Evolutionary conservation across 2,329 filamentous ascomycete genomes (phyloP), one percentile per base, ranked within the genome.

Genomic region (Ophiostoma pallidulum): DNA sequence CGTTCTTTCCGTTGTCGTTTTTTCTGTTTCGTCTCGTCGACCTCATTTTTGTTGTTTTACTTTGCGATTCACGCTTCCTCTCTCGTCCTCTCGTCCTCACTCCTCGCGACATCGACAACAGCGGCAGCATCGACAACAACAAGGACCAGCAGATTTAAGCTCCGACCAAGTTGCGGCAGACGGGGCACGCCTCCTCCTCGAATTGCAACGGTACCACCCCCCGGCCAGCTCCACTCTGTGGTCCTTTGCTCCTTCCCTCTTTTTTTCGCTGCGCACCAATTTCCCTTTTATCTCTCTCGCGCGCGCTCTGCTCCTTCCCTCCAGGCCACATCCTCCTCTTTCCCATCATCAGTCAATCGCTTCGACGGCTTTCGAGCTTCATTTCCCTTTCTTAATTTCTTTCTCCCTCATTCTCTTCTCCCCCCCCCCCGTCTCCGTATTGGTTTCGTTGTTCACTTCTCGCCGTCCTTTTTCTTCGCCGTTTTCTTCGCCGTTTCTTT

Each of bases 401-500:
- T n/a, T n/a, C n/a, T n/a, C n/a, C n/a, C n/a, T 31, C 36, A 14
- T 38, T 42, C 29, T 8, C 41, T 39, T 31, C n/a, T 39, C n/a
- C n/a, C n/a, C n/a, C n/a, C n/a, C n/a, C n/a, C n/a, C n/a, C n/a
- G n/a, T n/a, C n/a, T n/a, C n/a, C n/a, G n/a, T n/a, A n/a, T 42
- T 26, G 32, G 4, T 29, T 20, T 33, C 22, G 18, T 19, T n/a
- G 12, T 33, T 32, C 19, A 22, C 31, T 29, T 24, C n/a, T 16
- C 28, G 20, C 40, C 26, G 48, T 52, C 50, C 46, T 43, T 45
- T 35, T 33, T 5, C 14, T 22, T 33, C n/a, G n/a, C n/a, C n/a
- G n/a, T n/a, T n/a, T n/a, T n/a, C n/a, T n/a, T n/a, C n/a, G n/a
- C n/a, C n/a, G n/a, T 31, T 13, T n/a, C 7, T 33, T 40, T 39